A percentile compares a stretch with the other conserved stretches of the same genome.
Conservation (phyloP, 2,329 filamentous ascomycete genomes). For the Atkinsonella hypoxylon region DNA sequence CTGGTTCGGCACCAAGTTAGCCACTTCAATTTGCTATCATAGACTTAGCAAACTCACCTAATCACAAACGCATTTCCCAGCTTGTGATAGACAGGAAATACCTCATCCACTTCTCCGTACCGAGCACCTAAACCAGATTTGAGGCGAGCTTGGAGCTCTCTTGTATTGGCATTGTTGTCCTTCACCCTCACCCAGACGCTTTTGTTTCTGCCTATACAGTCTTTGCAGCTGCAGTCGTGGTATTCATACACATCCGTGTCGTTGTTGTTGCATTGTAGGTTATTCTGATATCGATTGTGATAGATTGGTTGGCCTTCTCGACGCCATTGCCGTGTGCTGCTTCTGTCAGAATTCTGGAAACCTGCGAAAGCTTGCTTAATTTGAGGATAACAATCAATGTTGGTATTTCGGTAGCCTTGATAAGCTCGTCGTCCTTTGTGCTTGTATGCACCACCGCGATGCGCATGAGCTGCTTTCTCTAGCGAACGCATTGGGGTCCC, state of each 20-base stretch:
- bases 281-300: neutral
- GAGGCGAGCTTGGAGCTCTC: slow-evolving; percentile 17
- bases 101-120: slow-evolving; percentile 21
- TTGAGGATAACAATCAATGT: neutral
- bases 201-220: slow-evolving; percentile 19
- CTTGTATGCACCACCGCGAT: slow-evolving; percentile 2
- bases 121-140: slow-evolving; percentile 16
- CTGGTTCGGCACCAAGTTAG: slow-evolving; percentile 9
- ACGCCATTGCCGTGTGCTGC: neutral
- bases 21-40: neutral
- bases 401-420: neutral
- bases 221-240: slow-evolving; percentile 17
- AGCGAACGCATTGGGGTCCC: neutral
- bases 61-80: slow-evolving; percentile 14
- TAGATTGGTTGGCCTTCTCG: neutral
- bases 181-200: slow-evolving; percentile 18
- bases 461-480: neutral
- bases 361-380: neutral
- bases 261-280: slow-evolving; percentile 11
- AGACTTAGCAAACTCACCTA: slow-evolving; percentile 12
- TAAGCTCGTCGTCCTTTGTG: neutral
- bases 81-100: slow-evolving; percentile 8
- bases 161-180: slow-evolving; percentile 1
- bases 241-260: slow-evolving; percentile 12
- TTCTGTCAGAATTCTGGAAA: neutral